phyloP scores from a whole-genome alignment of 2,329 filamentous ascomycete species.

The Monosporascus cannonballus region DNA sequence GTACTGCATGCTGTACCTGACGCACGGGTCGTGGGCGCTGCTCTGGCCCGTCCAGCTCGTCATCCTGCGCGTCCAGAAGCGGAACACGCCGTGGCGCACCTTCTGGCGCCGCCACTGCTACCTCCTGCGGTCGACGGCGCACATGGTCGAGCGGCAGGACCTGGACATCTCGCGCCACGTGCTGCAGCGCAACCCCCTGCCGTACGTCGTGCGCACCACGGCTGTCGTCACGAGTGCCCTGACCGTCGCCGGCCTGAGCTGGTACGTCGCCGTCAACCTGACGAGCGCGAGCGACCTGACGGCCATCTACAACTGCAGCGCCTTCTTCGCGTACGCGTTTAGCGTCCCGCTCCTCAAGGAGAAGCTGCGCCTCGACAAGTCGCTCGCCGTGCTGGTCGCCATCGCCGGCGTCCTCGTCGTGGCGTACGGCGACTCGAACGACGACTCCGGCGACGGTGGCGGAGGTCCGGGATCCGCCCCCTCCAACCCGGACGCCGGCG shows the following conservation, averaged over 20 bases:
- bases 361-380: constrained; percentile 76
- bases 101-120: constrained; percentile 70
- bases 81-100: constrained; percentile 68
- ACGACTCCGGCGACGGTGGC: constrained; percentile 42
- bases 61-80: constrained; percentile 73
- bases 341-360: constrained; percentile 86
- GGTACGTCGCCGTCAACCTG: constrained; percentile 92
- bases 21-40: constrained; percentile 87
- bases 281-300: constrained; percentile 92
- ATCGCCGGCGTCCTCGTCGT: constrained; percentile 90
- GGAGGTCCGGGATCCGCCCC: constrained; percentile 25
- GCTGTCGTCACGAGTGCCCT: constrained; percentile 77
- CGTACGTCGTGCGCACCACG: constrained; percentile 75
- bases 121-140: constrained; percentile 47
- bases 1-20: constrained; percentile 99
- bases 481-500: constrained; percentile 39
- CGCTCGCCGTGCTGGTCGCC: constrained; percentile 77
- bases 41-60: constrained; percentile 83
- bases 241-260: constrained; percentile 85
- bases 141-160: constrained; percentile 81
- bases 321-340: constrained; percentile 97
- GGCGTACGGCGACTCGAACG: constrained; percentile 74
- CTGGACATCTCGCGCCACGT: constrained; percentile 54
- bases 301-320: constrained; percentile 98
- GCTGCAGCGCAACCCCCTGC: constrained; percentile 36